A percentile compares a stretch with the other conserved stretches of the same genome.
Evolutionary conservation across 441 rosid genomes (phyloP).

Genomic region (Gossypium trilobum): DNA sequence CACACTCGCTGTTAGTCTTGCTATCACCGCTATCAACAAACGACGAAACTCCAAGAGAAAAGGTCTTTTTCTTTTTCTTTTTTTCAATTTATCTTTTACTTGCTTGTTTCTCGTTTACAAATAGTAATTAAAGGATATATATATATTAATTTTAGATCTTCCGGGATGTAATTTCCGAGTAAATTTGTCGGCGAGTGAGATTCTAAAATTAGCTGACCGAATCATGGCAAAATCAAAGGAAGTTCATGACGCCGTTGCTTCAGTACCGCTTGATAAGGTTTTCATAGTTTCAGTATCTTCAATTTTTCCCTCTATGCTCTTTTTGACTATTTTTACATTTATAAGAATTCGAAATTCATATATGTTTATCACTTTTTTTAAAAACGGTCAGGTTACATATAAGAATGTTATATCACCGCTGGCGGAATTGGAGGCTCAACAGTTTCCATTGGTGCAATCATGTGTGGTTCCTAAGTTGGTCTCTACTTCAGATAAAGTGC

Average conservation of each 20-base stretch:
- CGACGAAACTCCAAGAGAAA: slow-evolving; percentile 44
- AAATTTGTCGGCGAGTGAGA: slow-evolving; percentile 57
- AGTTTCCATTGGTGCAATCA: slow-evolving; percentile 53
- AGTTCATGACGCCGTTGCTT: slow-evolving; percentile 66
- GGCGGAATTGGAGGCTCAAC: slow-evolving; percentile 66
- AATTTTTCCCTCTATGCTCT: background rate
- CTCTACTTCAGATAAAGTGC: slow-evolving; percentile 47
- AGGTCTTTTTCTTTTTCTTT: slow-evolving; percentile 26
- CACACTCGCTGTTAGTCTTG: slow-evolving; percentile 55
- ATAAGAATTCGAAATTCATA: background rate
- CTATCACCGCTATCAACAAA: slow-evolving; percentile 51
- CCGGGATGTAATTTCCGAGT: slow-evolving; percentile 55
- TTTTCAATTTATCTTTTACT: background rate
- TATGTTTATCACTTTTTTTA: background rate
- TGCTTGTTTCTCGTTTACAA: background rate
- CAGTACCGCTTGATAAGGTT: slow-evolving; percentile 75
- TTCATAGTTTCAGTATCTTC: background rate
- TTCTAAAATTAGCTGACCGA: slow-evolving; percentile 55
- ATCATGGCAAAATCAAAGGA: slow-evolving; percentile 54
- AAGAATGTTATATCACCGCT: slow-evolving; percentile 55
- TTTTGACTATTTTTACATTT: background rate
- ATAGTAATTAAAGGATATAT: background rate
- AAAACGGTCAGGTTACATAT: slow-evolving; percentile 53
- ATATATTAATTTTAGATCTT: slow-evolving; percentile 37
- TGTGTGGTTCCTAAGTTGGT: slow-evolving; percentile 72